Conservation (phyloP, 179 eudicot genomes). For the Actinidia polygama region DNA sequence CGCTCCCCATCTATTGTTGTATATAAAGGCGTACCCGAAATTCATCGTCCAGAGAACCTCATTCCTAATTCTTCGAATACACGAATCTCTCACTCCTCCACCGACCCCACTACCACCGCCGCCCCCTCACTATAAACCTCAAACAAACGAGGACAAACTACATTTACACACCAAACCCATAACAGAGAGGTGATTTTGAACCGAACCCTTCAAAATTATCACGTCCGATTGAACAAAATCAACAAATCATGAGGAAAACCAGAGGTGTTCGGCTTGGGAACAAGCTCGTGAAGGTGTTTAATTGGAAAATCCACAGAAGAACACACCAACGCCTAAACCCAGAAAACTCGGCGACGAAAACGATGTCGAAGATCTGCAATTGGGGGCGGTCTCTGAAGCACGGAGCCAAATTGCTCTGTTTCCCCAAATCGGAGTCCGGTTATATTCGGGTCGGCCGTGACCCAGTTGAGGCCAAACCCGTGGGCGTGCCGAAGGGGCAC, state of each 20-base stretch:
- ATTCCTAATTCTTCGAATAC: no score
- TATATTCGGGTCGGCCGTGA: slow-evolving; percentile 48
- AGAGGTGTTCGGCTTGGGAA: slow-evolving; percentile 40
- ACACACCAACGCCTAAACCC: slow-evolving; percentile 15
- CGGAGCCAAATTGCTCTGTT: slow-evolving; percentile 15
- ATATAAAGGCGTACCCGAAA: no score
- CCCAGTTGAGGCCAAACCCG: slow-evolving; percentile 31
- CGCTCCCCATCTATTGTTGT: no score
- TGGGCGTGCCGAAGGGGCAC: slow-evolving; percentile 61
- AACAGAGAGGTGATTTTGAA: background rate
- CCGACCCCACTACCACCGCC: no score
- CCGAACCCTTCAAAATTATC: background rate
- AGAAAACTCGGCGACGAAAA: background rate
- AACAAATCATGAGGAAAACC: slow-evolving; percentile 33
- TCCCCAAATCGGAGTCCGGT: slow-evolving; percentile 25
- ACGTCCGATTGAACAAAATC: background rate
- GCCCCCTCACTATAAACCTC: no score
- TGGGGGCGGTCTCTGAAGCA: slow-evolving; percentile 24
- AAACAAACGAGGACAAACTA: no score
- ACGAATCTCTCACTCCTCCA: no score
- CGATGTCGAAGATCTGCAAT: slow-evolving; percentile 35
- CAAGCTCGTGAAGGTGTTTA: slow-evolving; percentile 38
- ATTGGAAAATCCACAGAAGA: slow-evolving; percentile 31
- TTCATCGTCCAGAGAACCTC: no score
- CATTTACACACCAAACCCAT: no score